Base-by-base conservation (phyloP, 163 green algal genomes). In the Chlorella variabilis region DNA sequence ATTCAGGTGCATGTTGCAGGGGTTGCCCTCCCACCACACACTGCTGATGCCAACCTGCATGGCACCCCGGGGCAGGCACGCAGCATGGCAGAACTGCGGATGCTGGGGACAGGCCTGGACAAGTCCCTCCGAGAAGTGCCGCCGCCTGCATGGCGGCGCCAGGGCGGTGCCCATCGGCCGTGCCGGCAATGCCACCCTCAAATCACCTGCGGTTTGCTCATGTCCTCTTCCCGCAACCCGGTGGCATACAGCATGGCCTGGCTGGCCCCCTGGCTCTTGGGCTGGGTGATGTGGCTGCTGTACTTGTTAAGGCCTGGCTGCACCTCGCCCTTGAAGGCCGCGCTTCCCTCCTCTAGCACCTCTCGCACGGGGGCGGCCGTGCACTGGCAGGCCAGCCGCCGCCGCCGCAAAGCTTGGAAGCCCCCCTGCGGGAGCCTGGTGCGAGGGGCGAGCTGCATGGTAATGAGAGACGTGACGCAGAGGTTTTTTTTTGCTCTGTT, bases 1-100 rank as follows among this genome's bases (percentile, higher is more conserved):
- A 84, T 98, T 93, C 62, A 99, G 91, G 90, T 99, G 97, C 96
- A 99, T 99, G 92, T 99, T 99, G 95, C 97, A 99, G 38, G 97
- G 93, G 89, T 99, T 99, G 84, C 97, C 97, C 89, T 99, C 97
- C 78, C 98, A 99, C 96, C 96, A 99, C 59, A 99, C 93, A 27
- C 91, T 97, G 6, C 93, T 94, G 71, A 99, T 98, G 66, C 96
- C 96, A 25, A 99, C 90, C 93, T 98, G 87, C 65, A n/a, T 27
- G 25, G 15, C 20, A n/a, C n/a, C n/a, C n/a, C n/a, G n/a, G n/a
- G n/a, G n/a, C n/a, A n/a, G n/a, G n/a, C n/a, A n/a, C n/a, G n/a
- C n/a, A n/a, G n/a, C n/a, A n/a, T n/a, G n/a, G n/a, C n/a, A n/a
- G n/a, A n/a, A n/a, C n/a, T n/a, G n/a, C n/a, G n/a, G n/a, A n/a